Conservation (phyloP, 768 basidiomycete genomes). For the Rhodotorula toruloides region DNA sequence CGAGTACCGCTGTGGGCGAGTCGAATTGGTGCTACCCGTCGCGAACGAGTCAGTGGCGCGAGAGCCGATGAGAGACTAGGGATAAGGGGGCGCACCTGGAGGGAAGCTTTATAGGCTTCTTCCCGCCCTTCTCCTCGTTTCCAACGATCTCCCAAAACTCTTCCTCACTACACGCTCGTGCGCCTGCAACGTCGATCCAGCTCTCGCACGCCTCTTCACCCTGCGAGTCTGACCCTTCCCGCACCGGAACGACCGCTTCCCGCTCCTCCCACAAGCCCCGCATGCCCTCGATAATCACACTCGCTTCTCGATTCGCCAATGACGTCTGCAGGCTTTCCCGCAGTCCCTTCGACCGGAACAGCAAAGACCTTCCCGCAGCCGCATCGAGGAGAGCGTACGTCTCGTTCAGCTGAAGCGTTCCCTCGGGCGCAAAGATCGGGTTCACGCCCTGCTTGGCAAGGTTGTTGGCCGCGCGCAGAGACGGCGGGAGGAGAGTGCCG, state of each 20-base stretch:
- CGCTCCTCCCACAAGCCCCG: conserved; percentile 18
- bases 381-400: conserved; percentile 49
- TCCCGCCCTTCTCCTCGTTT: conserved; percentile 55
- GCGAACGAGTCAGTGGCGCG: neutral
- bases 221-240: neutral
- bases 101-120: conserved; percentile 34
- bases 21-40: conserved; percentile 42
- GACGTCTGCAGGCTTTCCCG: conserved; percentile 55
- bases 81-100: neutral
- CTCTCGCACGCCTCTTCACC: conserved; percentile 29
- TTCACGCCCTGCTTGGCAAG: conserved; percentile 46
- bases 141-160: conserved; percentile 58
- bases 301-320: conserved; percentile 53
- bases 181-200: conserved; percentile 42
- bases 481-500: conserved; percentile 18
- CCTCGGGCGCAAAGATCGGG: conserved; percentile 40
- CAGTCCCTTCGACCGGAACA: conserved; percentile 1
- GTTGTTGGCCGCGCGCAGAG: neutral
- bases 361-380: neutral
- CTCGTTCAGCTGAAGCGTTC: conserved; percentile 41
- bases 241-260: neutral
- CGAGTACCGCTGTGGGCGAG: no score
- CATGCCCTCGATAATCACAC: conserved; percentile 39
- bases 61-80: neutral
- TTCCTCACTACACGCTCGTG: conserved; percentile 52